Evolutionary conservation across 2,329 filamentous ascomycete species (phyloP), one percentile per base, ranked within the genome.

Genomic region (Onygena corvina): DNA sequence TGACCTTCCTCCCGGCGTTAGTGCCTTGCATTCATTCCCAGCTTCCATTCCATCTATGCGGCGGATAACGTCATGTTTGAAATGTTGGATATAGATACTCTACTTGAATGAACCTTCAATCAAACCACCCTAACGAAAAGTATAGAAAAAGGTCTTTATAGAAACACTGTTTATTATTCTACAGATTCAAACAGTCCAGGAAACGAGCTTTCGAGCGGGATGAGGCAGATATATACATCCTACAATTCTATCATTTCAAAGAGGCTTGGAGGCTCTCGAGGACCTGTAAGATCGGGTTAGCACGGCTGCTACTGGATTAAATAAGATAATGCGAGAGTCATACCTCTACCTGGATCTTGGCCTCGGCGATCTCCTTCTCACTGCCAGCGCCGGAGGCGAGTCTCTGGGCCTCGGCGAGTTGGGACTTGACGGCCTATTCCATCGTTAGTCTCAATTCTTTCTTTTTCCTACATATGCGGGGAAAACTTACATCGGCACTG

Each of bases 311-410:
- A n/a, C 33, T n/a, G 4, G 47, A 48, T 49, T 44, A 25, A 6
- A 34, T n/a, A 29, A n/a, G 33, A 9, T 35, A 42, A 27, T 21
- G 21, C 35, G 20, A 36, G 25, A 23, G 48, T 60, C 76, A 67
- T 72, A 94, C 90, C 87, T 98, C 92, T 60, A 98, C 74, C 79
- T 96, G 90, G 68, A 98, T 90, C 81, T 95, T 96, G 59, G 92
- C 92, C 81, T 98, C 92, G 57, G 90, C 90, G 72, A 96, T 86
- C 66, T 96, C 92, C 74, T 88, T 83, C 80, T 95, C 92, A 71
- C 87, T 95, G 64, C 90, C 92, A 66, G 76, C 81, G 65, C 92
- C 92, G 68, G 73, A 81, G 62, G 83, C 88, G 66, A 96, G 83
- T 82, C 95, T 96, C 74, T 94, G 86, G 58, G 89, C 88, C 76